Evolutionary conservation across 371 early-diverging fungal species (phyloP), one percentile per base, ranked within the genome.

Genomic region (Mortierella sp.): DNA sequence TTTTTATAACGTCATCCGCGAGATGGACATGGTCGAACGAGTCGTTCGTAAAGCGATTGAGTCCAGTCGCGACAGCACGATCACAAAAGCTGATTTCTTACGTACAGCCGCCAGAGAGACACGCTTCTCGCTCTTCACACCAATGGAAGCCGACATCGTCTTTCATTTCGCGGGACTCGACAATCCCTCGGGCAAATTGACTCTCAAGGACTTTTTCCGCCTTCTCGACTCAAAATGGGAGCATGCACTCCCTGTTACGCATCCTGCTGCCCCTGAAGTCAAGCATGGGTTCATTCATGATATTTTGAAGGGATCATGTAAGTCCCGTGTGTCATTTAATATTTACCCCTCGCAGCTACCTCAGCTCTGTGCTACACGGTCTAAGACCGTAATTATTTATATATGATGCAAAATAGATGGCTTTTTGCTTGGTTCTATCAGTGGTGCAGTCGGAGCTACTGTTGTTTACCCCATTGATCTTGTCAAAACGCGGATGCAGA

Each of bases 401-500:
- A n/a, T n/a, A n/a, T n/a, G n/a, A 42, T 31, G 14, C 37, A 34
- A 15, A 17, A n/a, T 60, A 73, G 75, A 93, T 70, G 87, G 89
- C 46, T 98, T 98, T 78, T 66, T 87, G 15, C 82, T 97, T 19
- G 99, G 97, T 27, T 90, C 97, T 1, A 86, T 98, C 76, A 96
- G 95, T 60, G 99, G 99, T 78, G 96, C 97, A 19, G 90, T 98
- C 23, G 99, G 98, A 57, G 98, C 98, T 6, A 93, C 96, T 2
- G 92, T 92, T 56, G 97, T 98, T 26, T 98, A 98, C 75, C 99
- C 99, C 17, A 97, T 98, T 54, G 99, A 98, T 84, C 81, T 98
- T 60, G 98, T 98, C 62, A 98, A 98, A 82, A 98, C 99, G 0
- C 89, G 99, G 51, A 96, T 98, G 97, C 99, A 98, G 79, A 98